Percentiles rank a stretch among this genome's conserved stretches.
Conservation (phyloP, 2,329 filamentous ascomycete genomes). For the Zasmidium angulare region DNA sequence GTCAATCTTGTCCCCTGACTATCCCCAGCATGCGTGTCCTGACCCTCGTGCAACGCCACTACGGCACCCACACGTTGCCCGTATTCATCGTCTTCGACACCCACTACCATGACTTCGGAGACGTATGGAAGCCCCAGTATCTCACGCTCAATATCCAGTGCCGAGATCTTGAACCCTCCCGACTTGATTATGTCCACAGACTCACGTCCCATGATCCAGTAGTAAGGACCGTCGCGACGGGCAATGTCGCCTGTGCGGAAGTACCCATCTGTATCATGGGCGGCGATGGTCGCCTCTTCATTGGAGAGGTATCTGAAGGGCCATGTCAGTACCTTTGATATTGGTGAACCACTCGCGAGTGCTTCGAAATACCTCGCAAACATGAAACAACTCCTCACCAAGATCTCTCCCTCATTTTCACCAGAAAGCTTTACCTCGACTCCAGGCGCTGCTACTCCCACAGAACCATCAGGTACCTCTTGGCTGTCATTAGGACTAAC, state of each 20-base stretch:
- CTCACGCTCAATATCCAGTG: constrained; percentile 56
- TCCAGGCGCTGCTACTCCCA: constrained; percentile 50
- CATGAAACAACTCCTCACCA: constrained; percentile 39
- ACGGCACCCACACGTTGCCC: constrained; percentile 57
- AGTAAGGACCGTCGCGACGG: constrained; percentile 44
- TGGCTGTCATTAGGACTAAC: constrained; percentile 40
- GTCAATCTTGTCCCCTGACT: no score
- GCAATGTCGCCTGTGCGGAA: constrained; percentile 38
- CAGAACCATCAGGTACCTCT: constrained; percentile 42
- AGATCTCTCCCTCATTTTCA: constrained; percentile 51
- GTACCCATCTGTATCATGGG: constrained; percentile 32
- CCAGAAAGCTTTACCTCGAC: constrained; percentile 47
- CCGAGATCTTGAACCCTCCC: constrained; percentile 57
- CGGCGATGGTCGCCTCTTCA: constrained; percentile 29
- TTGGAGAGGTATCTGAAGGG: constrained; percentile 36
- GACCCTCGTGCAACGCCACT: constrained; percentile 38
- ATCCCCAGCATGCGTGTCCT: constrained; percentile 13
- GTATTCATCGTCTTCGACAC: constrained; percentile 54
- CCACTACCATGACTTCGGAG: constrained; percentile 55
- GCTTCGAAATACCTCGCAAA: no score
- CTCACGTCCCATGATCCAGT: constrained; percentile 55
- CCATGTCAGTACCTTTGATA: no score
- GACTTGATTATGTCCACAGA: constrained; percentile 58
- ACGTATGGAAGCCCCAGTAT: constrained; percentile 50
- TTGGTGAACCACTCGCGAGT: no score